Evolutionary conservation across 306 rosid genomes (phyloP), one percentile per base, ranked within the genome.

Genomic region (Cotoneaster glaucophyllus): DNA sequence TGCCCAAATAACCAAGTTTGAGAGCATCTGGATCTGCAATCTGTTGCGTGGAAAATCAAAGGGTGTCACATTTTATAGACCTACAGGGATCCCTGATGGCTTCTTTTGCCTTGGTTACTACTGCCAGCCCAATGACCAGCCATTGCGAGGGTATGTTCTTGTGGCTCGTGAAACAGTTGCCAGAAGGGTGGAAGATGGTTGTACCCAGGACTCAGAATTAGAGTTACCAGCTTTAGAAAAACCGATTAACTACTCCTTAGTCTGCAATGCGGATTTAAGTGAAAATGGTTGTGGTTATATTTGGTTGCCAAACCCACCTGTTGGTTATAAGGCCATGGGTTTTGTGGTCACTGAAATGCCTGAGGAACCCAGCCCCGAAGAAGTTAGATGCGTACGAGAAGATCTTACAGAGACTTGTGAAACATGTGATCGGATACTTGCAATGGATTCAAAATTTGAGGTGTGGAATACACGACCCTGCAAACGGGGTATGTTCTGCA

Each of bases 231-330:
- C 91, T 43, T 86, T 95, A 1, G 67, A 57, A 75, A 88, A 63
- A 71, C 97, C 98, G 15, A 65, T 85, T 62, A 82, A 64, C 67
- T 92, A 87, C 86, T 75, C 96, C 0, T 82, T 95, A 70, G 58
- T 95, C 10, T 95, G 98, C 91, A 89, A 85, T 70, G 48, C 79
- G 19, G 97, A 93, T 28, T 87, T 85, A 25, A 39, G 52, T 26
- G 81, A 78, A 74, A 85, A 77, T 76, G 90, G 81, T 53, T 81
- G 84, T 81, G 97, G 87, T 74, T 91, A 85, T 86, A 82, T 92
- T 74, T 95, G 98, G 98, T 80, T 77, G 79, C 97, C 98, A 77
- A 95, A 85, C 57, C 90, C 98, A 64, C 93, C 98, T 21, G 67
- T 12, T 50, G 97, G 98, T 34, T 95, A 95, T 65, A 87, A 81